phyloP scores from a whole-genome alignment of 176 grass and related monocot species.

The Oryza glaberrima region DNA sequence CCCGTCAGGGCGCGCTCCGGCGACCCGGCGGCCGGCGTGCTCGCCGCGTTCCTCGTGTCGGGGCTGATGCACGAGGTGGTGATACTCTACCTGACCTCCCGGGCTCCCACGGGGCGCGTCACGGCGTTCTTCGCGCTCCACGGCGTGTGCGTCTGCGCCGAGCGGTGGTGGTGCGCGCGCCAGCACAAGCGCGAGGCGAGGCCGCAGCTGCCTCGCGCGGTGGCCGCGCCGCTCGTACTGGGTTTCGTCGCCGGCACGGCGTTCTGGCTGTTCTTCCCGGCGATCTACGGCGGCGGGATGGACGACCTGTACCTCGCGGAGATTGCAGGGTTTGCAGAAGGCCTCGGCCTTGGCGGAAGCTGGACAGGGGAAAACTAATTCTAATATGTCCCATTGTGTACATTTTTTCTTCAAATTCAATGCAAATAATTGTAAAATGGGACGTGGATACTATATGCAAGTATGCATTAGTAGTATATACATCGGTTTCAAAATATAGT shows the following conservation, averaged over 20 bases:
- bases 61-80: conserved; percentile 70
- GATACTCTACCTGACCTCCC: conserved; percentile 34
- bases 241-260: conserved; percentile 38
- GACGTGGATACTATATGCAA: too few species aligned
- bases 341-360: too few species aligned
- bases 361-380: too few species aligned
- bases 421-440: too few species aligned
- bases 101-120: conserved; percentile 39
- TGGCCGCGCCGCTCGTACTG: conserved; percentile 7
- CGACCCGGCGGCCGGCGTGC: conserved; percentile 13
- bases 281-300: conserved; percentile 19
- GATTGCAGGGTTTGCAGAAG: too few species aligned
- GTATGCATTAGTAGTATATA: too few species aligned
- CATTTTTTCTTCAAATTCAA: too few species aligned
- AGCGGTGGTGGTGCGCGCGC: conserved; percentile 24
- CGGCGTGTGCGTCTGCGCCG: conserved; percentile 38
- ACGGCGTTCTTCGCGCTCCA: conserved; percentile 57
- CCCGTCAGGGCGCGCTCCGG: conserved; percentile 23
- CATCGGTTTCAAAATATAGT: too few species aligned
- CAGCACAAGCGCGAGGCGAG: not conserved
- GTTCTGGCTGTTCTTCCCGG: conserved; percentile 50
- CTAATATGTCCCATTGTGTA: too few species aligned
- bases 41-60: conserved; percentile 53
- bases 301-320: conserved; percentile 24
- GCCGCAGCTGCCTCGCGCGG: conserved; percentile 36